These are phyloP conservation scores for Psidium guajava DNA, from an alignment of 345 rosid species.

Conservation along the genomic window DNA sequence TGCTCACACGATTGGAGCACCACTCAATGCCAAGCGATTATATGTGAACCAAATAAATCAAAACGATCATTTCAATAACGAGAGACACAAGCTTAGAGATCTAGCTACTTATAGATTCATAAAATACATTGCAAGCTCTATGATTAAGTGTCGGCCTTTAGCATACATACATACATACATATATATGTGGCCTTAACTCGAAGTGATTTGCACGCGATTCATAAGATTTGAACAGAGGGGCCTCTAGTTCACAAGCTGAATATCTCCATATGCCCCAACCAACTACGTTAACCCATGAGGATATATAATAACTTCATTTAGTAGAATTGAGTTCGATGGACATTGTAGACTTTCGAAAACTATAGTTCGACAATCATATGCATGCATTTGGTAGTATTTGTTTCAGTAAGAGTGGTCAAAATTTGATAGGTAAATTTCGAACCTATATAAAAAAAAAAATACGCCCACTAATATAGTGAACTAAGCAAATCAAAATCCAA, in stretches of 20 bases:
- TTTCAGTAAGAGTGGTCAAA: neutral
- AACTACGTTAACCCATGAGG: neutral
- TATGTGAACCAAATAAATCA: no score
- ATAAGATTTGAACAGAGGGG: fast-evolving
- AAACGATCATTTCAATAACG: no score
- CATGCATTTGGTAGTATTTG: neutral
- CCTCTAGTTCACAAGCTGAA: neutral
- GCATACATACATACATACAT: no score
- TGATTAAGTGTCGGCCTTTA: neutral
- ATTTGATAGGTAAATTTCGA: neutral
- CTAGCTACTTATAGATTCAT: neutral
- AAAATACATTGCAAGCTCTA: neutral
- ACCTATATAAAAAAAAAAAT: neutral
- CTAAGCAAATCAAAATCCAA: neutral
- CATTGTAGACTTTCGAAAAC: neutral
- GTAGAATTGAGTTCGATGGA: neutral
- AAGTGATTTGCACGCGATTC: neutral
- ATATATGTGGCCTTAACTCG: neutral
- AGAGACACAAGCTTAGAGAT: neutral
- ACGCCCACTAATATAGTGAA: neutral
- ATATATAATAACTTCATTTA: neutral
- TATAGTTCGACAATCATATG: neutral
- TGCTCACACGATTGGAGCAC: neutral
- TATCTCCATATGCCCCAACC: neutral
- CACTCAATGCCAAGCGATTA: no score